phyloP scores from a whole-genome alignment of 306 rosid species.

The Gleditsia sinensis region DNA sequence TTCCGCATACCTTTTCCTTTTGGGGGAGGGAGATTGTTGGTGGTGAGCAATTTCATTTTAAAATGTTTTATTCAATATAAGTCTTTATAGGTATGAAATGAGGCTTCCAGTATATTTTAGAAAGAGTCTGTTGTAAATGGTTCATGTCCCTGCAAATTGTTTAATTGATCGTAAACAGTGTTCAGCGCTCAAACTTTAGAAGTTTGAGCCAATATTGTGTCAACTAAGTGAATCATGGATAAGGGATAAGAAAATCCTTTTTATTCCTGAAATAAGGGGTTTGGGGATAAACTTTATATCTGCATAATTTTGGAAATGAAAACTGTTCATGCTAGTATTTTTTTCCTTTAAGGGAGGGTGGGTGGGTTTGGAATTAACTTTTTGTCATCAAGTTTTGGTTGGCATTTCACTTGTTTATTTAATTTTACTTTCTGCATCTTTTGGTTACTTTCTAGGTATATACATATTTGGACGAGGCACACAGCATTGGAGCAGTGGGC shows the following conservation, averaged over 20 bases:
- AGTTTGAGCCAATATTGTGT: neutral
- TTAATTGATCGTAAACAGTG: neutral
- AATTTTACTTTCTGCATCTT: constrained; percentile 14
- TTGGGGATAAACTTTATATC: neutral
- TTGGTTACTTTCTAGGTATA: constrained; percentile 53
- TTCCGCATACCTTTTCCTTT: neutral
- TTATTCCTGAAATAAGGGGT: neutral
- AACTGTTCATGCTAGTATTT: constrained; percentile 3
- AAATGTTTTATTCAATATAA: neutral
- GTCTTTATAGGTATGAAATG: neutral
- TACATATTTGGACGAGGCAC: constrained; percentile 91
- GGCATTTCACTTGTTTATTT: constrained; percentile 15
- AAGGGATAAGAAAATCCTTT: neutral
- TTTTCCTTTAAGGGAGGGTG: neutral
- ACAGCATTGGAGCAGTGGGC: constrained; percentile 96
- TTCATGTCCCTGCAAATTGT: too few relatives aligned
- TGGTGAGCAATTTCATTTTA: neutral
- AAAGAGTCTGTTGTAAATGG: neutral
- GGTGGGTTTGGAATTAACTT: neutral
- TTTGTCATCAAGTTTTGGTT: neutral
- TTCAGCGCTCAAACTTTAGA: neutral
- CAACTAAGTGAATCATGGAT: neutral
- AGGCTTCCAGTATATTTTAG: neutral
- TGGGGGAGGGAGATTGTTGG: neutral
- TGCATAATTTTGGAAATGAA: neutral